These are phyloP conservation scores for Piromyces sp. DNA, from an alignment of 192 early-diverging fungal species.

Conservation along the genomic window DNA sequence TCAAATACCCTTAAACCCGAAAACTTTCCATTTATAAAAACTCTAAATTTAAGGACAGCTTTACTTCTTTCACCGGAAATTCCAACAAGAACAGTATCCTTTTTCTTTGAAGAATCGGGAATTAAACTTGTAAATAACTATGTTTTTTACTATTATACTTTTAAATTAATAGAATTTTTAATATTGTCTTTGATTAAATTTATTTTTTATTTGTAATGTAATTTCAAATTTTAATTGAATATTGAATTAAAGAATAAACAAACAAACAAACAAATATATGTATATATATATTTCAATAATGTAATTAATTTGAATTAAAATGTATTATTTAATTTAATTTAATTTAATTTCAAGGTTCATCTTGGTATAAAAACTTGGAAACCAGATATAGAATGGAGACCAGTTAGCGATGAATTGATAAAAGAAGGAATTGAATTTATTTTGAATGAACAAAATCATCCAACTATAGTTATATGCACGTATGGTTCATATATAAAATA, in stretches of 20 bases:
- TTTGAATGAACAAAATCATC: slow-evolving; percentile 60
- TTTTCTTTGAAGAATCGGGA: slow-evolving; percentile 52
- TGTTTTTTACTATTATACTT: too few relatives aligned
- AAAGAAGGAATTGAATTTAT: slow-evolving; percentile 86
- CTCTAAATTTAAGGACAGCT: slow-evolving; percentile 58
- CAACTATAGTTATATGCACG: slow-evolving; percentile 81
- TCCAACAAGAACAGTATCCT: slow-evolving; percentile 51
- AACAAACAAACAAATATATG: too few relatives aligned
- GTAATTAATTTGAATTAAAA: too few relatives aligned
- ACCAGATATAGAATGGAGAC: slow-evolving; percentile 51
- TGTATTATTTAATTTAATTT: too few relatives aligned
- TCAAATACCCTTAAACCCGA: slow-evolving; percentile 52
- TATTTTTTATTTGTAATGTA: too few relatives aligned
- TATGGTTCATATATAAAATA: too few relatives aligned
- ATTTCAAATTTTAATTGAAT: too few relatives aligned
- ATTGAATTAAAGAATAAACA: too few relatives aligned
- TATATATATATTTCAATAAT: too few relatives aligned
- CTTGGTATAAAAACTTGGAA: background rate
- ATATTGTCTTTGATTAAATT: too few relatives aligned
- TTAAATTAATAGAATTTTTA: too few relatives aligned
- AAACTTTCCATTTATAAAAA: slow-evolving; percentile 65
- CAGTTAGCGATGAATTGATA: slow-evolving; percentile 81
- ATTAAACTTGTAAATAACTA: slow-evolving; percentile 40
- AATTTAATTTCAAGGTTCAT: background rate
- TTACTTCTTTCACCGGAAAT: slow-evolving; percentile 68